phyloP scores from a whole-genome alignment of 202 grass and related monocot species.

The Cymbopogon flexuosus region DNA sequence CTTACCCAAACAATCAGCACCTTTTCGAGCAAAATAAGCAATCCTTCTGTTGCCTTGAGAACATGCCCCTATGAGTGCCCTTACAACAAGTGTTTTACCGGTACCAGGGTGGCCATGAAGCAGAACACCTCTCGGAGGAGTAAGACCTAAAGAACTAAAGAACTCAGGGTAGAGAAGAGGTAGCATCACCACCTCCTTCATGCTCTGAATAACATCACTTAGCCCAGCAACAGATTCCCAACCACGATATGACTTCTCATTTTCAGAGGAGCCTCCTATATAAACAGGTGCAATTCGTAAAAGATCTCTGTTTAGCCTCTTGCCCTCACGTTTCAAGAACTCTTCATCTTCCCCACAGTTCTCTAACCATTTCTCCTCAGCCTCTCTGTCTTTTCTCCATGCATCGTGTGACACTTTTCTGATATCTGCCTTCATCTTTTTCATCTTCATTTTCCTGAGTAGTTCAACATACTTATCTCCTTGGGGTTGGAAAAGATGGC shows the following conservation, averaged over 20 bases:
- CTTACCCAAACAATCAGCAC: conserved; percentile 98
- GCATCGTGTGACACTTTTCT: conserved; percentile 77
- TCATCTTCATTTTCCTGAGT: conserved; percentile 75
- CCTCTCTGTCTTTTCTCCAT: conserved; percentile 76
- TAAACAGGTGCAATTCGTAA: conserved; percentile 87
- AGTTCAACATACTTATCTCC: conserved; percentile 60
- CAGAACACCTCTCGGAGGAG: conserved; percentile 89
- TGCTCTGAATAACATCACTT: conserved; percentile 75
- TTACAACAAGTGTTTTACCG: conserved; percentile 92
- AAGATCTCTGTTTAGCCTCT: conserved; percentile 84
- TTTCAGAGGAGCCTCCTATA: conserved; percentile 79
- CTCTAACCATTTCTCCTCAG: conserved; percentile 98
- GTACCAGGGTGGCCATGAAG: conserved; percentile 95
- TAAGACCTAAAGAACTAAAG: conserved; percentile 69
- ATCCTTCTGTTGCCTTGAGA: conserved; percentile 86
- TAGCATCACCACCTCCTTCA: conserved; percentile 95
- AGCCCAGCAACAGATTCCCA: conserved; percentile 99
- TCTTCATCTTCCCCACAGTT: conserved; percentile 98
- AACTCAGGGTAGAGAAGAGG: conserved; percentile 92
- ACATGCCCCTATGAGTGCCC: conserved; percentile 91
- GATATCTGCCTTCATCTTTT: conserved; percentile 70
- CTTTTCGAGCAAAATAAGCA: conserved; percentile 97
- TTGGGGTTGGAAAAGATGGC: conserved; percentile 82
- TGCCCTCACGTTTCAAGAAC: conserved; percentile 92
- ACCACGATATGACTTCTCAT: conserved; percentile 45